phyloP scores from a whole-genome alignment of 2,329 filamentous ascomycete genomes.

The Diaporthe batatas region DNA sequence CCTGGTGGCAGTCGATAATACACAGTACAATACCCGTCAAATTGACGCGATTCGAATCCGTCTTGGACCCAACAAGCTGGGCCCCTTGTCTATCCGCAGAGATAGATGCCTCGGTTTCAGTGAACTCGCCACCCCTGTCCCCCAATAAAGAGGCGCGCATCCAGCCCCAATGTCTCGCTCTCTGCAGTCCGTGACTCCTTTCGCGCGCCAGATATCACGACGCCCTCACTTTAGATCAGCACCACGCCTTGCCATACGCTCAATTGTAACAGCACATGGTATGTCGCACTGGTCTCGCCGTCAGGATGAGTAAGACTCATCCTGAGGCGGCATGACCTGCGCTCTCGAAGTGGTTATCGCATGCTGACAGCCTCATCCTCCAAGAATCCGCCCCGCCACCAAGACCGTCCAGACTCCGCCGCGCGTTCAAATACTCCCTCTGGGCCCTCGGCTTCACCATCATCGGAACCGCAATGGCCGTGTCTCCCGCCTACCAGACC shows the following conservation, averaged over 20 bases:
- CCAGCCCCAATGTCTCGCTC: conserved; percentile 38
- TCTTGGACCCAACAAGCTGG: conserved; percentile 35
- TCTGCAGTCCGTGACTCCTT: conserved; percentile 19
- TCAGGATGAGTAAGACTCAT: neutral
- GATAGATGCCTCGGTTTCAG: conserved; percentile 3
- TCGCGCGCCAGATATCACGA: conserved; percentile 36
- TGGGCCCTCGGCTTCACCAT: conserved; percentile 62
- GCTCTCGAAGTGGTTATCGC: neutral
- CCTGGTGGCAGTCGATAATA: neutral
- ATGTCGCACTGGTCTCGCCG: conserved; percentile 2
- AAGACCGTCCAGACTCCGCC: conserved; percentile 57
- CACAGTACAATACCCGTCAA: conserved; percentile 21
- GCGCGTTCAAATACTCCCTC: conserved; percentile 60
- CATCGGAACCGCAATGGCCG: conserved; percentile 69
- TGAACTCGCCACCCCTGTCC: neutral
- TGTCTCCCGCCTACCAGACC: conserved; percentile 64
- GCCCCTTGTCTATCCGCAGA: conserved; percentile 10
- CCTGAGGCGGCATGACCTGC: neutral
- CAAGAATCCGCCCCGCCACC: conserved; percentile 44
- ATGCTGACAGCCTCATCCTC: conserved; percentile 22
- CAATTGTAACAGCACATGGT: conserved; percentile 44
- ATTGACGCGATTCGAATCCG: conserved; percentile 24
- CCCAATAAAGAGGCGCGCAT: conserved; percentile 8
- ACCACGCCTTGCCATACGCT: conserved; percentile 33
- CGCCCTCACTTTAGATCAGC: conserved; percentile 13